Evolutionary conservation across 345 rosid genomes (phyloP), one percentile per base, ranked within the genome.

Genomic region (Euphorbia peplus): DNA sequence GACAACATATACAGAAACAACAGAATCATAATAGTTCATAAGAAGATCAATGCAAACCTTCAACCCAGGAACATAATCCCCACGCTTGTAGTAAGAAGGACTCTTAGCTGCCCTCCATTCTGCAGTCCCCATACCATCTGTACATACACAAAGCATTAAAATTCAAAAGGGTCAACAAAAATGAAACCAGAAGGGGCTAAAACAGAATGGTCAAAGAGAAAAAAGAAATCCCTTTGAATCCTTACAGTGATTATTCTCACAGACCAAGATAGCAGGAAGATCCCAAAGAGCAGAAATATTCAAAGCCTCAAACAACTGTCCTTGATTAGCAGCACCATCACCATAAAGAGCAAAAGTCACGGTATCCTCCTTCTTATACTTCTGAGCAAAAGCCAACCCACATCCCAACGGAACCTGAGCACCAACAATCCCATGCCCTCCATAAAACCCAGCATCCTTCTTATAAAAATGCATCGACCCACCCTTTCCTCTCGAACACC

Each of bases 81-180:
- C 98, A 81, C 99, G 98, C 77, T 90, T 91, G 72, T 95, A 91
- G 77, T 91, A 95, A 13, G 97, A 44, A 0, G 99, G 83, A 73
- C 87, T 91, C 92, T 95, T 95, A 0, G 98, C 87, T 1, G 99
- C 92, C 79, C 99, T 91, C 99, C 99, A 91, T 61, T 91, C 99
- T 4, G 98, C 98, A 15, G 99, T 95, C 29, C 97, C 99, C 99
- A 91, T 91, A 69, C 99, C 99, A 86, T 95, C 99, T 90, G 64
- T 71, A 63, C 60, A 63, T 71, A 63, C 60, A 66, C 44, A 51
- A 47, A 59, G 41, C 51, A 41, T 53, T 7, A 44, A 72, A 53
- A n/a, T 8, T 50, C 51, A 66, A 46, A 65, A 37, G 67, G 29
- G 41, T 69, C 57, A 67, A 35, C 3, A 61, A 50, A 32, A 54